Evolutionary conservation across 2,329 filamentous ascomycete species (phyloP).

Genomic region (Neodidymelliopsis sp.): DNA sequence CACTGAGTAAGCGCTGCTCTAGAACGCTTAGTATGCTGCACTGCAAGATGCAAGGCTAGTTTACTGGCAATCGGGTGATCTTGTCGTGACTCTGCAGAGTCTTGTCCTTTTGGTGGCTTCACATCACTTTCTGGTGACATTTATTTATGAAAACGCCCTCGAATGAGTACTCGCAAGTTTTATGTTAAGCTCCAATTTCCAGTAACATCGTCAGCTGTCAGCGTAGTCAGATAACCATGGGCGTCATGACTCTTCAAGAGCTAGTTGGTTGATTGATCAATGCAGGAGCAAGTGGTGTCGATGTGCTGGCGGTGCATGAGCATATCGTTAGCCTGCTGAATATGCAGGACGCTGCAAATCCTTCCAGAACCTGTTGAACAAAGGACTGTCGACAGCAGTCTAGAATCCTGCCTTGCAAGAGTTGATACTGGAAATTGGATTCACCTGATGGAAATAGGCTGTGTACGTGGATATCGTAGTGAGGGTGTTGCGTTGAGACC

Average conservation of each 20-base stretch:
- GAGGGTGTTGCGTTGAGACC: not conserved
- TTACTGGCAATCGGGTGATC: not conserved
- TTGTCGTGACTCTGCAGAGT: no score
- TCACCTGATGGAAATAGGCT: no score
- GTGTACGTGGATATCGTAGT: not conserved
- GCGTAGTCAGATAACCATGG: no score
- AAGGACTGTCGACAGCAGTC: no score
- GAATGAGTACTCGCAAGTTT: no score
- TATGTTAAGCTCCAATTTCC: not conserved
- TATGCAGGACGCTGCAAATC: not conserved
- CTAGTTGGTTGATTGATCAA: not conserved
- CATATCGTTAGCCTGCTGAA: not conserved
- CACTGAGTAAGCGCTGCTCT: no score
- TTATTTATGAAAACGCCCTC: no score
- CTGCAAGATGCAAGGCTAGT: not conserved
- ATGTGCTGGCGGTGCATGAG: slow-evolving; percentile 14
- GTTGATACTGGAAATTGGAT: no score
- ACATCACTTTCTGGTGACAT: no score
- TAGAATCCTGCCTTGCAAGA: no score
- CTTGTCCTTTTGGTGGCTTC: no score
- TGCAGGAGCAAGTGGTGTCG: not conserved
- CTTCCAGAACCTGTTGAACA: not conserved
- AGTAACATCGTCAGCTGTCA: not conserved
- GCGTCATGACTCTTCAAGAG: no score
- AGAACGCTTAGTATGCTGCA: not conserved